These are phyloP conservation scores for Hypomyces rosellus DNA, from an alignment of 2,329 filamentous ascomycete species.

Conservation along the genomic window DNA sequence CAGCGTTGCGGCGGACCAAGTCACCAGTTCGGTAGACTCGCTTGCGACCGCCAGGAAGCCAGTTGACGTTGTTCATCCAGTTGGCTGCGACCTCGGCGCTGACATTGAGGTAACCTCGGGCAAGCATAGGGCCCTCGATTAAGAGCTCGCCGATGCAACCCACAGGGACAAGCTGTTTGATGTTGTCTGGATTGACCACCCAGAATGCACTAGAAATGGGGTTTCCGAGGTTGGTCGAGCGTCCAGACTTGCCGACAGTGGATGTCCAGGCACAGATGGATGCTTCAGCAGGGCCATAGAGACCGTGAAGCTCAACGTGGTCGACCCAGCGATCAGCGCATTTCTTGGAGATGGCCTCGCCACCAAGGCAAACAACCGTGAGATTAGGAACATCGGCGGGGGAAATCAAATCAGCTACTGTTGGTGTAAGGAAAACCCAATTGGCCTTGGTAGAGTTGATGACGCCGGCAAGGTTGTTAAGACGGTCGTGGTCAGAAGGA, in stretches of 20 bases:
- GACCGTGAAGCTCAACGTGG: neutral
- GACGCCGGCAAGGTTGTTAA: slow-evolving; percentile 2
- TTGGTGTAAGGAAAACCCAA: slow-evolving; percentile 3
- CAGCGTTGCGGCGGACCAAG: slow-evolving; percentile 1
- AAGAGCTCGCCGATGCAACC: slow-evolving; percentile 5
- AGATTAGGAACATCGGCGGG: slow-evolving; percentile 2
- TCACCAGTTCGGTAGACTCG: slow-evolving; percentile 5
- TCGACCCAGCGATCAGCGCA: slow-evolving; percentile 5
- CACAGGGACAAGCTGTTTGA: neutral
- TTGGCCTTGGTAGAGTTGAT: neutral
- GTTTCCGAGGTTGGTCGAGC: neutral
- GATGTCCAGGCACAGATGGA: neutral
- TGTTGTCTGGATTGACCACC: slow-evolving; percentile 4
- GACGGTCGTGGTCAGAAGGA: slow-evolving; percentile 9
- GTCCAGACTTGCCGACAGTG: neutral
- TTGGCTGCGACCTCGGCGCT: too few relatives aligned
- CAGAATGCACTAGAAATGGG: neutral
- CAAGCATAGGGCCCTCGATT: slow-evolving; percentile 1
- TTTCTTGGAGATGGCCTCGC: slow-evolving; percentile 5
- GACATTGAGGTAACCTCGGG: neutral
- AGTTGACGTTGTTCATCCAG: too few relatives aligned
- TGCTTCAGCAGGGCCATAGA: slow-evolving; percentile 8
- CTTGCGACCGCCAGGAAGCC: neutral
- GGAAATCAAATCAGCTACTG: neutral
- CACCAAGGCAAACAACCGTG: neutral